These are phyloP conservation scores for Begonia peltatifolia DNA, from an alignment of 306 rosid species.

Conservation along the genomic window DNA sequence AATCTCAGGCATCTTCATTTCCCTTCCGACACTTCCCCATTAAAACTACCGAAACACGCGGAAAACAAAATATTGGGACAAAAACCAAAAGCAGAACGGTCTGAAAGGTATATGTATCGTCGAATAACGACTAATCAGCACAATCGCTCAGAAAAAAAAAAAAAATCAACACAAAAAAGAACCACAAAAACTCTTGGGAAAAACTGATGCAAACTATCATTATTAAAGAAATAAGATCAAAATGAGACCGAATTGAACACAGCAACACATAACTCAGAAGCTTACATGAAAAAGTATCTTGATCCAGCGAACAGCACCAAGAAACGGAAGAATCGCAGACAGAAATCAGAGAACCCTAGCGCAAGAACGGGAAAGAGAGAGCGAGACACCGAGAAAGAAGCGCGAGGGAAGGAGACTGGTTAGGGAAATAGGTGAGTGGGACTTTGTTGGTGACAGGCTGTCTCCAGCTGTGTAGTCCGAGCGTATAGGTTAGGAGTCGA, in stretches of 20 bases:
- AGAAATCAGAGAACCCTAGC: conserved; percentile 51
- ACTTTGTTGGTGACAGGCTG: conserved; percentile 99
- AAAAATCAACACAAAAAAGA: no score
- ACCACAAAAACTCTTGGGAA: no score
- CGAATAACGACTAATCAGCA: no score
- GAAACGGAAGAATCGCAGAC: conserved; percentile 1
- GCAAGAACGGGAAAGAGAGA: not conserved
- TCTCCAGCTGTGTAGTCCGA: conserved; percentile 87
- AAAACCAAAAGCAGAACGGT: no score
- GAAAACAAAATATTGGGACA: no score
- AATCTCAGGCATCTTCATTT: no score
- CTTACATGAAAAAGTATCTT: conserved; percentile 39
- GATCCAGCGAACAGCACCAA: conserved; percentile 31
- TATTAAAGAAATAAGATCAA: no score
- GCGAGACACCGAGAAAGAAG: conserved; percentile 3
- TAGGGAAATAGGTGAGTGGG: conserved; percentile 86
- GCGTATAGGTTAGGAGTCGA: conserved; percentile 38
- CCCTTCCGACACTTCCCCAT: no score
- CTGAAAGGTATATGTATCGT: no score
- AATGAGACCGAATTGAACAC: conserved; percentile 5
- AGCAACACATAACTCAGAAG: conserved; percentile 16
- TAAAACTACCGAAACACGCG: no score
- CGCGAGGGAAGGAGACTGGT: conserved; percentile 21
- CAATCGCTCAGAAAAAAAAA: no score
- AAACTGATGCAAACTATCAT: no score